Conservation (phyloP, 1,284 basidiomycete species). For the Sanghuangporus baumii region DNA sequence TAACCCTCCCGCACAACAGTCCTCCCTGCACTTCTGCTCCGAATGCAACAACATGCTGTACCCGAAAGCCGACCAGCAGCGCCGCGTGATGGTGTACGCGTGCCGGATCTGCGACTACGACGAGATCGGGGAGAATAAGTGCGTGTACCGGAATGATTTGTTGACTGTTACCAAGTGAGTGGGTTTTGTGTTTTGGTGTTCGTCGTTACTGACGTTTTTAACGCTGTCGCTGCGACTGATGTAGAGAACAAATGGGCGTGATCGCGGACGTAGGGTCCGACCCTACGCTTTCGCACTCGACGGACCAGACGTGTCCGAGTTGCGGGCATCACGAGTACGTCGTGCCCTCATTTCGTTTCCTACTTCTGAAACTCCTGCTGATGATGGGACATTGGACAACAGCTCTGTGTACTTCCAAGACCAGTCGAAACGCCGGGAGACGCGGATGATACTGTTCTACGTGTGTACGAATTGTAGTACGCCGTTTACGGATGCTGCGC, state of each 20-base stretch:
- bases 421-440: slow-evolving; percentile 90
- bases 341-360: background rate
- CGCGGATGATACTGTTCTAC: slow-evolving; percentile 89
- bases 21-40: slow-evolving; percentile 80
- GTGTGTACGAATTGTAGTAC: slow-evolving; percentile 85
- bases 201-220: background rate
- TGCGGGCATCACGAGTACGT: slow-evolving; percentile 73
- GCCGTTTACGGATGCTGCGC: slow-evolving; percentile 65
- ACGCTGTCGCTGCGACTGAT: too few relatives aligned
- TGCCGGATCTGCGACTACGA: slow-evolving; percentile 92
- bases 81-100: slow-evolving; percentile 85
- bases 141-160: slow-evolving; percentile 93
- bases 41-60: slow-evolving; percentile 96
- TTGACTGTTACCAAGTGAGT: slow-evolving; percentile 89
- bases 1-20: slow-evolving; percentile 32
- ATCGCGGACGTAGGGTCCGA: slow-evolving; percentile 88
- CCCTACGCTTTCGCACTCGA: slow-evolving; percentile 79
- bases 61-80: slow-evolving; percentile 84
- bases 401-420: slow-evolving; percentile 92
- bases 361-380: background rate
- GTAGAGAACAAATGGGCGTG: slow-evolving; percentile 88
- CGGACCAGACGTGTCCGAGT: slow-evolving; percentile 59
- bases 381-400: background rate
- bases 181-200: background rate
- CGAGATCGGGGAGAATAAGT: slow-evolving; percentile 81